Percentiles rank a stretch among this genome's conserved stretches.
Evolutionary conservation across 116 monocot genomes (phyloP).

Genomic region (Trichopus zeylanicus): DNA sequence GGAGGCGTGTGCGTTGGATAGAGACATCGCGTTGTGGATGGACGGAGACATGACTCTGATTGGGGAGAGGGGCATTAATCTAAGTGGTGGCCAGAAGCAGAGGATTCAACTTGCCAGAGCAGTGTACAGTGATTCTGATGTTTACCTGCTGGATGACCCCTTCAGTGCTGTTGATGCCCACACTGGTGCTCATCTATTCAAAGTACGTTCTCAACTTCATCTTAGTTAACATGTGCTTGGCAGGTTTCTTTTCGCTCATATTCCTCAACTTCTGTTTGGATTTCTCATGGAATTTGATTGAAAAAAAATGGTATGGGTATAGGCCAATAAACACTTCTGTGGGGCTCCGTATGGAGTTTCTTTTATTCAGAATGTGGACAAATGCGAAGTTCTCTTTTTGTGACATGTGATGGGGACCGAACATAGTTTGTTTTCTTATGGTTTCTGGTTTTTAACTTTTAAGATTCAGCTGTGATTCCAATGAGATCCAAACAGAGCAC

Average conservation of each 20-base stretch:
- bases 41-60: conserved; percentile 64
- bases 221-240: too few relatives aligned
- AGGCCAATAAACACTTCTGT: too few relatives aligned
- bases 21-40: conserved; percentile 39
- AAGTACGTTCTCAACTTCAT: conserved; percentile 25
- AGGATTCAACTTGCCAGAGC: conserved; percentile 88
- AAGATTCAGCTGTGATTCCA: too few relatives aligned
- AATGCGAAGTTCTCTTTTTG: too few relatives aligned
- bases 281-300: too few relatives aligned
- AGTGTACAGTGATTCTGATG: conserved; percentile 56
- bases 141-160: conserved; percentile 79
- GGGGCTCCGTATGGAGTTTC: too few relatives aligned
- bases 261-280: too few relatives aligned
- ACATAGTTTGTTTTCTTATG: background rate
- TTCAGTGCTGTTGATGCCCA: conserved; percentile 95
- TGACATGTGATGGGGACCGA: background rate
- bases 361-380: too few relatives aligned
- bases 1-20: conserved; percentile 59
- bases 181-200: conserved; percentile 73
- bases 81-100: conserved; percentile 93
- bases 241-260: too few relatives aligned
- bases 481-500: too few relatives aligned
- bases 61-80: conserved; percentile 70
- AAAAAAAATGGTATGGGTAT: too few relatives aligned
- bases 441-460: too few relatives aligned